Base-by-base conservation (phyloP, 2,329 filamentous ascomycete genomes). In the Laburnicola sp. region DNA sequence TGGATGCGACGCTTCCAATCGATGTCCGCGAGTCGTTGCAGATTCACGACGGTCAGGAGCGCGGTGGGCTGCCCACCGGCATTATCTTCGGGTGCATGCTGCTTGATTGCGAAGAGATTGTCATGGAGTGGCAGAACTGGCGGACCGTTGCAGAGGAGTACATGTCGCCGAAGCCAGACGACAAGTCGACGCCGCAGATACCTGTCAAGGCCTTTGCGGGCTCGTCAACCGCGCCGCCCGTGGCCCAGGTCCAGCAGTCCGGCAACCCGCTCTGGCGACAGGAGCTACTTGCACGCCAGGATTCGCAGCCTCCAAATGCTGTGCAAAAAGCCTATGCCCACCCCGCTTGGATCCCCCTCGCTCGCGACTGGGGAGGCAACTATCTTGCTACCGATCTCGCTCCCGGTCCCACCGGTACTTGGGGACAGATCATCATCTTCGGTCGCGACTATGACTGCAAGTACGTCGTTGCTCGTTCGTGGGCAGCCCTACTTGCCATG, bases 371-470 rank as follows among this genome's bases (percentile, higher is more conserved):
- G 94, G 94, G 94, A 72, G 94, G 94, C 74, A 99, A 99, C 82
- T 95, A 96, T 78, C 81, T 99, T 66, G 93, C 92, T 16, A 84
- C 97, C 40, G 94, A 99, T 73, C 80, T 99, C 51, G 90, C 92
- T 5, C 94, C 94, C 22, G 94, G 94, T 2, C 90, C 93, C 7
- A 83, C 84, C 40, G 94, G 94, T 34, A 88, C 86, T 71, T 99
- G 94, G 93, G 94, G 94, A 47, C 94, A 99, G 72, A 85, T 99
- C 59, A 96, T 99, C 65, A 82, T 99, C 55, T 97, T 96, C 72
- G 94, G 94, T 44, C 90, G 94, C 54, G 94, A 99, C 76, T 99
- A 96, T 75, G 94, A 99, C 71, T 96, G 90, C 75, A 99, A 99
- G 77, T 99, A 96, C 69, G 94, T 99, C 5, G 83, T 99, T 50